Base-by-base conservation (phyloP, 768 basidiomycete species). In the Rickenella mellea region DNA sequence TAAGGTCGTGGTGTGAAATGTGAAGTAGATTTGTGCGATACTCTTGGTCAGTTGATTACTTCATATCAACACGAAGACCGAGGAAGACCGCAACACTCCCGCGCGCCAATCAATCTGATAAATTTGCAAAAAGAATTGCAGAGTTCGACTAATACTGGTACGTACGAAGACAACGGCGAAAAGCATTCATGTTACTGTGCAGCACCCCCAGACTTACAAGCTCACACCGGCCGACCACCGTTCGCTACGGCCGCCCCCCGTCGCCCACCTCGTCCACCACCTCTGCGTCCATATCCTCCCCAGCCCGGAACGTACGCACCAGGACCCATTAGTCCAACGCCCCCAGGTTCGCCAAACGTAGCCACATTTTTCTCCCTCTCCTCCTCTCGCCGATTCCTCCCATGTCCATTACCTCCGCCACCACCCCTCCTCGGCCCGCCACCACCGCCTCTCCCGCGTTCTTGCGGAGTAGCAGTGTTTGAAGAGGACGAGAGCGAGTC, bases 331-430 rank as follows among this genome's bases (percentile, higher is more conserved):
- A 85, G 56, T 5, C 85, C 83, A 14, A 83, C 74, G 37, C 82
- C 82, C 9, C 85, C 85, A 6, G 86, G 78, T 56, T 90, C 87
- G 2, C 87, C 88, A 68, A 91, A 91, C 6, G 87, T 90, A 24
- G 83, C 82, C 7, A 90, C 77, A 52, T 90, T 90, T 60, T 74
- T 77, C 59, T 87, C 84, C 46, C 87, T 62, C 55, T 90, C 87
- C 51, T 89, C 88, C 51, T 90, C 86, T 32, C 87, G 63, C 51
- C 86, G 69, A 50, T 76, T 84, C 40, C 80, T 66, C 1, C 80
- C 85, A 0, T 62, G 69, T 4, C 71, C 68, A 12, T 71, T 62
- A 0, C 69, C 55, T 31, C 71, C 54, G 5, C 67, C 61, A 27
- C 63, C 63, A 1, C 71, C 69, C 8, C 70, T 63, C n/a, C n/a